phyloP scores from a whole-genome alignment of 164 flowering plant genomes.

The Cinnamomum chago region DNA sequence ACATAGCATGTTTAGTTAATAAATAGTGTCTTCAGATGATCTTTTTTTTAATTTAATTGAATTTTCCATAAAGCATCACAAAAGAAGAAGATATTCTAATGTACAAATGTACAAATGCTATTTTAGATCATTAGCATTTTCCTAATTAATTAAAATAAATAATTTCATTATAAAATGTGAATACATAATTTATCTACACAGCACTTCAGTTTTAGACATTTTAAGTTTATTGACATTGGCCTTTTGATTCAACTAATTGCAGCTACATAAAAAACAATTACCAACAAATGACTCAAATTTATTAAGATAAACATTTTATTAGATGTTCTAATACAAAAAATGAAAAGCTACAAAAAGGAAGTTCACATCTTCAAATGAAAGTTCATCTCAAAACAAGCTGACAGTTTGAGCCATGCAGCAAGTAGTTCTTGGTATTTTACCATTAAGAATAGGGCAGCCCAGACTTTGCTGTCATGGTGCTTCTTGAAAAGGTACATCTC shows the following conservation, averaged over 20 bases:
- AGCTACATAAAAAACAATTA: too few relatives aligned
- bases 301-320: too few relatives aligned
- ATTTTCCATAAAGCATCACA: background rate
- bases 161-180: background rate
- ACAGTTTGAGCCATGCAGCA: background rate
- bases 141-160: background rate
- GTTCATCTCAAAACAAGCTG: background rate
- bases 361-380: background rate
- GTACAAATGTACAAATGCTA: background rate
- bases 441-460: conserved; percentile 97
- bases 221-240: too few relatives aligned
- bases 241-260: too few relatives aligned
- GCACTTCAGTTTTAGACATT: background rate
- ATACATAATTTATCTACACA: background rate
- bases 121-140: background rate
- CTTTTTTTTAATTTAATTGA: background rate
- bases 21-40: background rate
- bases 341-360: background rate
- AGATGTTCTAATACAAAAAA: too few relatives aligned
- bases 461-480: conserved; percentile 86
- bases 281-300: too few relatives aligned
- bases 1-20: background rate
- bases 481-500: conserved; percentile 93
- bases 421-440: conserved; percentile 32
- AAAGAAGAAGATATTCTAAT: background rate